Conservation (phyloP, 805 yeast species). For the Candida ulmi region DNA sequence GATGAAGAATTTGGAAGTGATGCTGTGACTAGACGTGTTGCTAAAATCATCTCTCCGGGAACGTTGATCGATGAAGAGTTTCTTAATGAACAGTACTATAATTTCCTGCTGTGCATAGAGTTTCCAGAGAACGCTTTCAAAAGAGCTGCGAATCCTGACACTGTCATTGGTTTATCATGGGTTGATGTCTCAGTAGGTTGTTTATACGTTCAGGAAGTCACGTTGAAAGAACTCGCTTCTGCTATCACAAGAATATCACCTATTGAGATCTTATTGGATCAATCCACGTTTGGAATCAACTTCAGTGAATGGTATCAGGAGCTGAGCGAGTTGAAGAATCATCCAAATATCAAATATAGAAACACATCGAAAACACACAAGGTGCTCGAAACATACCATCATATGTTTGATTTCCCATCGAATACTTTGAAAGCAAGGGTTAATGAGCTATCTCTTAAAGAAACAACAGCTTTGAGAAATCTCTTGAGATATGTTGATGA, state of each 20-base stretch:
- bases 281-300: constrained; percentile 33
- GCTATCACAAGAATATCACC: constrained; percentile 78
- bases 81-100: constrained; percentile 64
- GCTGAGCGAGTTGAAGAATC: constrained; percentile 51
- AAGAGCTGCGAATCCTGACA: constrained; percentile 30
- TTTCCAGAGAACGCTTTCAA: constrained; percentile 46
- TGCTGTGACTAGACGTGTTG: constrained; percentile 58
- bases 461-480: constrained; percentile 56
- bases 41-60: constrained; percentile 87
- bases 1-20: constrained; percentile 20
- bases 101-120: constrained; percentile 61
- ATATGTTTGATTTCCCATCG: constrained; percentile 34
- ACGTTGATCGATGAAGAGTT: constrained; percentile 85
- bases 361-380: constrained; percentile 34
- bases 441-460: constrained; percentile 35
- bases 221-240: constrained; percentile 54
- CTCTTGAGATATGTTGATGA: constrained; percentile 64
- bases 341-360: constrained; percentile 46
- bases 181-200: constrained; percentile 83
- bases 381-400: constrained; percentile 31
- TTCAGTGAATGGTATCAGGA: constrained; percentile 54
- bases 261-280: constrained; percentile 64
- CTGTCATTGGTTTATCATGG: constrained; percentile 76
- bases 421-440: constrained; percentile 18
- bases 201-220: constrained; percentile 61